Evolutionary conservation across 768 basidiomycete genomes (phyloP).

Genomic region (Lactifluus subvellereus): DNA sequence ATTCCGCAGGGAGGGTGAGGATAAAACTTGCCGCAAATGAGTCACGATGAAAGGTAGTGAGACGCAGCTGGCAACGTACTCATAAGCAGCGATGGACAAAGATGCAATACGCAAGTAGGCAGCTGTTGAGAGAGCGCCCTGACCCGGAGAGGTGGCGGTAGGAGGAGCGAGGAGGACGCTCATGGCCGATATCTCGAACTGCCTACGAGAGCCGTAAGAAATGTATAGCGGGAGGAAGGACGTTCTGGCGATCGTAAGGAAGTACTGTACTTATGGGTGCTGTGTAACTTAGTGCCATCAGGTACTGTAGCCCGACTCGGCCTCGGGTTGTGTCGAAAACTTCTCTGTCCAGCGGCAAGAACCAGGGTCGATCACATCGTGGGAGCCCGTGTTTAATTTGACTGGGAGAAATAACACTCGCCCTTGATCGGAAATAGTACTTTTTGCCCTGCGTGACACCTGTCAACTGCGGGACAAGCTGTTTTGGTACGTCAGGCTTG

Average conservation of each 20-base stretch:
- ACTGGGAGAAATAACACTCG: neutral
- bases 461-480: neutral
- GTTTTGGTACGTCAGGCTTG: neutral
- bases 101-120: constrained; percentile 21
- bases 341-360: neutral
- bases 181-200: neutral
- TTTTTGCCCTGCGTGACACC: neutral
- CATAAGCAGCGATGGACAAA: constrained; percentile 18
- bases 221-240: neutral
- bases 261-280: neutral
- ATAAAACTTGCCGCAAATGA: constrained; percentile 10
- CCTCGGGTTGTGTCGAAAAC: too few species aligned
- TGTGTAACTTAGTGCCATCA: too few species aligned
- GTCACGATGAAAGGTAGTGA: neutral
- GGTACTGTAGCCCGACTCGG: too few species aligned
- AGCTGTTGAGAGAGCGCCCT: neutral
- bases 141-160: neutral
- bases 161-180: too few species aligned
- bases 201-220: neutral
- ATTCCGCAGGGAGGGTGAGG: constrained; percentile 21
- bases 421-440: neutral
- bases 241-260: neutral
- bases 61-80: constrained; percentile 9
- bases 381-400: neutral
- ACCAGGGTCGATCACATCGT: neutral